These are phyloP conservation scores for Saccharomyces hybrid DNA, from an alignment of 1,139 yeast species.

Conservation along the genomic window DNA sequence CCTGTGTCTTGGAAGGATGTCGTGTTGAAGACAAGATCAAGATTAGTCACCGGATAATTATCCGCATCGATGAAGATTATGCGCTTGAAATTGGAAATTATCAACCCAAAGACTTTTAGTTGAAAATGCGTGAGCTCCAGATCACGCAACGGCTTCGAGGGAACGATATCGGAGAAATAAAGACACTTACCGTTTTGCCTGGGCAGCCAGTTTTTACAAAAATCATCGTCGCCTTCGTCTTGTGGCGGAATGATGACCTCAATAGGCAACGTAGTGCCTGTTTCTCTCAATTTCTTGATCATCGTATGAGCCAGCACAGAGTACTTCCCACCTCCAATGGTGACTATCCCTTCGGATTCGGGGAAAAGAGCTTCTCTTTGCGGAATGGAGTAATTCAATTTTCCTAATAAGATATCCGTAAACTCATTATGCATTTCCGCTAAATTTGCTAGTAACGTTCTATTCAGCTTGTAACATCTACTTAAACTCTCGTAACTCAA, in stretches of 20 bases:
- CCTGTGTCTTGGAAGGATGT: slow-evolving; percentile 32
- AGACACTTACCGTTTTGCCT: slow-evolving; percentile 49
- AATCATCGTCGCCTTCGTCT: slow-evolving; percentile 43
- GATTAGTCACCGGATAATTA: slow-evolving; percentile 49
- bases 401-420: background rate
- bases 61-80: slow-evolving; percentile 61
- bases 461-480: background rate
- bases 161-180: slow-evolving; percentile 34
- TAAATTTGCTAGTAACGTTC: background rate
- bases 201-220: slow-evolving; percentile 47
- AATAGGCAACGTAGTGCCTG: slow-evolving; percentile 50
- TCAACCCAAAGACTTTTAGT: slow-evolving; percentile 52
- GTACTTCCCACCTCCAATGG: slow-evolving; percentile 55
- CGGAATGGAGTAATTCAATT: background rate
- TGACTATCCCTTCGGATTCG: slow-evolving; percentile 43
- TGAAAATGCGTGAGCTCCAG: slow-evolving; percentile 46
- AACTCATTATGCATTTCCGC: background rate
- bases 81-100: slow-evolving; percentile 51
- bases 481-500: background rate
- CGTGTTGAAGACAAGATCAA: slow-evolving; percentile 43
- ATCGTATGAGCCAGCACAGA: slow-evolving; percentile 48
- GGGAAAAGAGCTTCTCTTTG: background rate
- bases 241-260: slow-evolving; percentile 51
- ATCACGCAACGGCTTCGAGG: slow-evolving; percentile 21
- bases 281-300: slow-evolving; percentile 45